A percentile compares a stretch with the other conserved stretches of the same genome.
Conservation (phyloP, 768 basidiomycete genomes). For the Pulveroboletus sp. region DNA sequence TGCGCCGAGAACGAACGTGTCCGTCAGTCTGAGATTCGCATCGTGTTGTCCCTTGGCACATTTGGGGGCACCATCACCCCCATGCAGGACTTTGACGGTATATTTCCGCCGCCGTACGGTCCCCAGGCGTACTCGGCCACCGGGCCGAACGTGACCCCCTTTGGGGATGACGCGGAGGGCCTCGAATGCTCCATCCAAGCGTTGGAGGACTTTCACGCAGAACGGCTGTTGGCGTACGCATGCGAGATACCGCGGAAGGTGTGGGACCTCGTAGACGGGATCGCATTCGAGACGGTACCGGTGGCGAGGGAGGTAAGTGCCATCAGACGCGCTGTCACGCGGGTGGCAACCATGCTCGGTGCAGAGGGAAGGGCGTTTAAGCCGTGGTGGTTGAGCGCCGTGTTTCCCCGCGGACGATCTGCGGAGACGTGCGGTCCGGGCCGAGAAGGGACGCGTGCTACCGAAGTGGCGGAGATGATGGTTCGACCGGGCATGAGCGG, state of each 20-base stretch:
- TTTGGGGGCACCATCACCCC: constrained; percentile 65
- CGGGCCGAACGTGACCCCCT: constrained; percentile 41
- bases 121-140: constrained; percentile 42
- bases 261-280: constrained; percentile 56
- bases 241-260: constrained; percentile 36
- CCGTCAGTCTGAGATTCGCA: constrained; percentile 31
- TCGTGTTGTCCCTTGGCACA: constrained; percentile 71
- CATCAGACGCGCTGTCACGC: constrained; percentile 56
- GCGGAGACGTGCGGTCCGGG: constrained; percentile 36
- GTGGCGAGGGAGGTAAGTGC: constrained; percentile 60
- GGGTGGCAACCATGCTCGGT: constrained; percentile 28
- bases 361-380: constrained; percentile 36
- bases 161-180: constrained; percentile 34
- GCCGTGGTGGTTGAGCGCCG: constrained; percentile 73
- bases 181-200: constrained; percentile 42
- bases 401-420: constrained; percentile 51
- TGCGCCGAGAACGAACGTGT: constrained; percentile 20
- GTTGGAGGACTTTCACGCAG: constrained; percentile 59
- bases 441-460: constrained; percentile 27
- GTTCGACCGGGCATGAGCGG: constrained; percentile 24
- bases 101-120: constrained; percentile 74
- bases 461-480: constrained; percentile 43
- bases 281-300: constrained; percentile 81
- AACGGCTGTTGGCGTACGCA: constrained; percentile 54
- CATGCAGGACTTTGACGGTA: constrained; percentile 69